Conservation (phyloP, 83 land plant species). For the Thuja plicata region DNA sequence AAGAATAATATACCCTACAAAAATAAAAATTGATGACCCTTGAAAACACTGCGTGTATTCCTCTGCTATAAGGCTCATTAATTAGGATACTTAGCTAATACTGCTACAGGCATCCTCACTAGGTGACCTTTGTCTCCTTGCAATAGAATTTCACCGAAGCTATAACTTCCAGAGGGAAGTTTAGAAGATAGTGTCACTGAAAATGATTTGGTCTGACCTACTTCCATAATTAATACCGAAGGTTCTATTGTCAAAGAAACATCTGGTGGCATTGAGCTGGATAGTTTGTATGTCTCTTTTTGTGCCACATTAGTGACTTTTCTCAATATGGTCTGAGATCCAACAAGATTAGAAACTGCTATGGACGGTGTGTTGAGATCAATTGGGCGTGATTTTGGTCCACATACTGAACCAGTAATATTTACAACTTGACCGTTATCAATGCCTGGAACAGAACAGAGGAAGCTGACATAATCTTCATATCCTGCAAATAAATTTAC, state of each 20-base stretch:
- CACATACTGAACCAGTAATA: constrained; percentile 52
- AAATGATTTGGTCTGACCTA: constrained; percentile 50
- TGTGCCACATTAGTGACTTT: constrained; percentile 72
- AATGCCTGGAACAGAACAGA: constrained; percentile 72
- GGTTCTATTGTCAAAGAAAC: constrained; percentile 70
- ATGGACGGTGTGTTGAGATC: constrained; percentile 81
- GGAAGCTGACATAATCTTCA: constrained; percentile 70
- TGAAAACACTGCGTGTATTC: background rate
- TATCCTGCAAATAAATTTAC: constrained; percentile 40
- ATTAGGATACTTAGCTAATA: constrained; percentile 33
- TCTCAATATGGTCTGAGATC: constrained; percentile 47
- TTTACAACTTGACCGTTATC: constrained; percentile 47
- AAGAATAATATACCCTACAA: constrained; percentile 10
- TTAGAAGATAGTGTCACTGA: constrained; percentile 53
- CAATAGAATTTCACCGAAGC: constrained; percentile 67
- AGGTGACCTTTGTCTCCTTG: constrained; percentile 74
- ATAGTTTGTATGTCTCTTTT: constrained; percentile 67
- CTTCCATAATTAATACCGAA: constrained; percentile 58
- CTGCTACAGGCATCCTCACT: constrained; percentile 72
- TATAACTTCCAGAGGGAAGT: constrained; percentile 53
- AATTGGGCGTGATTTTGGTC: constrained; percentile 31
- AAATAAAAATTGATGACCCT: background rate
- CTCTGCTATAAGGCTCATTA: background rate
- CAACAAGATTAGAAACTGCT: constrained; percentile 61
- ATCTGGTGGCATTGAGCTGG: constrained; percentile 54